Base-by-base conservation (phyloP, 345 rosid genomes). In the Rhodomyrtus tomentosa region DNA sequence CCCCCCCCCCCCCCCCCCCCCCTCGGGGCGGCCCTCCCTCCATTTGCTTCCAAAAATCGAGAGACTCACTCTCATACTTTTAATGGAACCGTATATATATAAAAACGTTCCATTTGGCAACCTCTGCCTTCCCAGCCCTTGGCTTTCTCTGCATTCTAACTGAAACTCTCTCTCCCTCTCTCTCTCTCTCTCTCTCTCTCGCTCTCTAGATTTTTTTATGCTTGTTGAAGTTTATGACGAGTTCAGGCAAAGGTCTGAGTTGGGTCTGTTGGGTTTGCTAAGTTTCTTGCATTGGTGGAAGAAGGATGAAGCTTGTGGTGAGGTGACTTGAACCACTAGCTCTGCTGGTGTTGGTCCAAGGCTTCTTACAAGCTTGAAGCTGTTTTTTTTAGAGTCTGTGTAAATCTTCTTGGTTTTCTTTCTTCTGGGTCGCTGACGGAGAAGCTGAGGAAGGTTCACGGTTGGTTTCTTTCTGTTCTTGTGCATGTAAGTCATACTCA, bases 41-140 rank as follows among this genome's bases (percentile, higher is more conserved):
- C 80, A 45, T 68, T 20, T 24, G 42, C 80, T 83, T 32, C 42
- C 81, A 22, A 29, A 45, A 10, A 18, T 58, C 22, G 21, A 62
- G 50, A 49, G 50, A 62, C 72, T 53, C 74, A 7, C 25, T 72
- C 45, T 73, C 32, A 2, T 74, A n/a, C 27, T 13, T 48, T 83
- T 83, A 49, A 62, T 50, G 53, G n/a, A 74, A 84, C 82, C 72
- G 82, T 84, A 84, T 84, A 84, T 72, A 53, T 72, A 74, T n/a
- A n/a, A n/a, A n/a, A n/a, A n/a, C 3, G 25, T 74, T 18, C 85
- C 72, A 84, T 81, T 52, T 76, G 82, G 85, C 82, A 58, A 36
- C 68, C 74, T 84, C 52, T 42, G 29, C 51, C 85, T 84, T 51
- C 51, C 52, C 59, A 72, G 74, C 62, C 29, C 85, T 72, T 73